Evolutionary conservation across 257 asterid species (phyloP).

Genomic region (Solanum chiquidenum): DNA sequence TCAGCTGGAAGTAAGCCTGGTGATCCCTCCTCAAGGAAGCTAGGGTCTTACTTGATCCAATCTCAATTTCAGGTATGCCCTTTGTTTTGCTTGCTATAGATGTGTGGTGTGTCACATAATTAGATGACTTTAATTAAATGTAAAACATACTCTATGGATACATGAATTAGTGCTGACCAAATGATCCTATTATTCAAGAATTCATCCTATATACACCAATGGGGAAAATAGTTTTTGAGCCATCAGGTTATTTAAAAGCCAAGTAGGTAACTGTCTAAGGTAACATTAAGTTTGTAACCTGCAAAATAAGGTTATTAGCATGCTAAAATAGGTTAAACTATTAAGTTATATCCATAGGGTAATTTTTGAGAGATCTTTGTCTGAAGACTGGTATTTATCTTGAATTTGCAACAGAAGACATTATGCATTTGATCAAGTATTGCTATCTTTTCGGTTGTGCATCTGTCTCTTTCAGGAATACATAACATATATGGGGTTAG

Average conservation of each 20-base stretch:
- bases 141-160: background rate
- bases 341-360: background rate
- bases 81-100: background rate
- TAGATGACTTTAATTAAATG: background rate
- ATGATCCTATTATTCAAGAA: background rate
- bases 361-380: background rate
- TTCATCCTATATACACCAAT: background rate
- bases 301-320: background rate
- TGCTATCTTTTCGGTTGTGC: background rate
- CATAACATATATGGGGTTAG: background rate
- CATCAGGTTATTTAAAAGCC: background rate
- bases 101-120: background rate
- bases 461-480: background rate
- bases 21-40: slow-evolving; percentile 66
- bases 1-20: slow-evolving; percentile 81
- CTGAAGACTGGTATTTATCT: background rate
- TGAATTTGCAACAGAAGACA: background rate
- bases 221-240: background rate
- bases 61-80: slow-evolving; percentile 79
- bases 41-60: slow-evolving; percentile 73
- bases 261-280: background rate
- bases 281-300: background rate
- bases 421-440: background rate
- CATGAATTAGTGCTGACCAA: background rate
- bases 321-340: background rate